Conservation (phyloP, 345 rosid species). For the Rhizophora apiculata region DNA sequence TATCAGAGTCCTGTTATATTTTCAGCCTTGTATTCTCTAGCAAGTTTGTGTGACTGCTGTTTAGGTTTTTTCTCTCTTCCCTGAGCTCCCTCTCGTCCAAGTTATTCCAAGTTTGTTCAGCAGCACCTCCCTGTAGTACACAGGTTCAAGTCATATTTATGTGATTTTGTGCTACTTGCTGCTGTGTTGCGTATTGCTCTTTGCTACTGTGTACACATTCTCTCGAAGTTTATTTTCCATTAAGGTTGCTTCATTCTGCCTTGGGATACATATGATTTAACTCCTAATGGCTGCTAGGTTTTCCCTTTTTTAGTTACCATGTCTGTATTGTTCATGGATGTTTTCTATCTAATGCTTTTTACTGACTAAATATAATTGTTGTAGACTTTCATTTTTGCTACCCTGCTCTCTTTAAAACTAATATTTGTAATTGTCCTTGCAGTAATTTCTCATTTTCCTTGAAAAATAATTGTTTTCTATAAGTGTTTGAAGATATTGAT, state of each 20-base stretch:
- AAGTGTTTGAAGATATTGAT: slow-evolving; percentile 1
- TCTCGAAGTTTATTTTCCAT: neutral
- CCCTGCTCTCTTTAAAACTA: too few species aligned
- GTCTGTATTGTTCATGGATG: neutral
- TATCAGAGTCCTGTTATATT: too few species aligned
- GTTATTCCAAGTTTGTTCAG: neutral
- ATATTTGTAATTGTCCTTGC: too few species aligned
- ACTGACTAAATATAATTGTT: neutral
- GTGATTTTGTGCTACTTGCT: neutral
- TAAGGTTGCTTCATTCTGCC: too few species aligned
- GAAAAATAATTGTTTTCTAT: neutral
- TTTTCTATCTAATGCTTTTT: neutral
- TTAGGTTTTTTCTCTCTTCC: too few species aligned
- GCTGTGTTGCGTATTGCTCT: too few species aligned
- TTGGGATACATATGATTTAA: too few species aligned
- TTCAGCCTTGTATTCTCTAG: neutral
- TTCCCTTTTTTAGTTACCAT: too few species aligned
- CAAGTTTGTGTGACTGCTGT: neutral
- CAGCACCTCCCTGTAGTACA: neutral
- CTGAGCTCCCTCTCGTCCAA: neutral
- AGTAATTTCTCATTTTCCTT: too few species aligned
- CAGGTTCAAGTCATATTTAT: neutral
- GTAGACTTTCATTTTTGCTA: too few species aligned
- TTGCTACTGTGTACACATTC: neutral
- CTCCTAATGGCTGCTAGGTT: too few species aligned